A percentile compares a stretch with the other conserved stretches of the same genome.
Evolutionary conservation across 495 filamentous ascomycete species (phyloP).

Genomic region (Filosporella fistucella): DNA sequence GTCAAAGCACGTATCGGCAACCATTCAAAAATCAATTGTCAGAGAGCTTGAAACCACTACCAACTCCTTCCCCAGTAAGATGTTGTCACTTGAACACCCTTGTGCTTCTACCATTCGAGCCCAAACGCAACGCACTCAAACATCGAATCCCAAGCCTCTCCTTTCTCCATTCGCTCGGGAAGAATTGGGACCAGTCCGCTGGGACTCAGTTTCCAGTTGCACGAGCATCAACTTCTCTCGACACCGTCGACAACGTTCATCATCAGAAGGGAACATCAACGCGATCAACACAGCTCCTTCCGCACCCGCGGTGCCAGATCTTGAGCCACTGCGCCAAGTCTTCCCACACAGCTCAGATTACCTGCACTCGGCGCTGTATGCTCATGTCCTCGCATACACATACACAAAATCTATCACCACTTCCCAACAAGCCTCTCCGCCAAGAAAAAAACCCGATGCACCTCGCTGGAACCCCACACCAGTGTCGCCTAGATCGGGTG

Average conservation of each 20-base stretch:
- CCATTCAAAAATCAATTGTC: background rate
- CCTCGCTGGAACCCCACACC: conserved; percentile 3
- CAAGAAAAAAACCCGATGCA: conserved; percentile 1
- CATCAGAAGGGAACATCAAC: conserved; percentile 6
- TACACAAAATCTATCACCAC: conserved; percentile 44
- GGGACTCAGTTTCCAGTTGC: background rate
- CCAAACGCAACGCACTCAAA: background rate
- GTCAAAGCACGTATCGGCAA: background rate
- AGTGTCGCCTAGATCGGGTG: background rate
- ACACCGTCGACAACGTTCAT: background rate
- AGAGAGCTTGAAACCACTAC: conserved; percentile 1
- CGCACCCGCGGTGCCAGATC: conserved; percentile 20
- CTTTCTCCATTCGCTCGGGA: background rate
- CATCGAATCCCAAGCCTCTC: background rate
- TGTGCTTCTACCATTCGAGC: conserved; percentile 2
- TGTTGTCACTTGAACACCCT: background rate
- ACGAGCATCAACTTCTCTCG: conserved; percentile 6
- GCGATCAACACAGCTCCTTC: conserved; percentile 26
- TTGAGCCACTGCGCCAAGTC: conserved; percentile 46
- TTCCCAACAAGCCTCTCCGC: background rate
- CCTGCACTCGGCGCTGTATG: conserved; percentile 59
- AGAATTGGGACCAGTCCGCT: background rate
- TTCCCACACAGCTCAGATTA: conserved; percentile 52
- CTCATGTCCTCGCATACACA: conserved; percentile 58
- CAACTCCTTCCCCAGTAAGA: background rate